Base-by-base conservation (phyloP, 768 basidiomycete genomes). In the Lactifluus pinguis region DNA sequence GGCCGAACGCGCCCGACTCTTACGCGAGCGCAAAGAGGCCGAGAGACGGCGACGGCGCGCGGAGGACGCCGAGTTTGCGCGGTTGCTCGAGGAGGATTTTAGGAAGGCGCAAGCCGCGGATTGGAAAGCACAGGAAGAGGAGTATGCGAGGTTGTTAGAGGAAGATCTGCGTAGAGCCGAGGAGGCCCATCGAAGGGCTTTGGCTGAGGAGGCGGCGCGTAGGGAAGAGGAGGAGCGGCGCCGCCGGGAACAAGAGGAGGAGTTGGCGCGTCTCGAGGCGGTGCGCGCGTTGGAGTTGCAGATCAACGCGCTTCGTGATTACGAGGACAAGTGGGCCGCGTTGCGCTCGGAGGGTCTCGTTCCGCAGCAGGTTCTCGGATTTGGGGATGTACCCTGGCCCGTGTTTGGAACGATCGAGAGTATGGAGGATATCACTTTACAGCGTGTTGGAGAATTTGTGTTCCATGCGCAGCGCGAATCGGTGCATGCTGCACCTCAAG, bases 341-440 rank as follows among this genome's bases (percentile, higher is more conserved):
- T 44, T 67, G 65, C 58, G 53, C 2, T 5, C 32, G 19, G 36
- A 47, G 34, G 44, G 25, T 15, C 6, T 13, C 5, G 11, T 41
- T n/a, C 45, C 21, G 2, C 11, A 10, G 21, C 10, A 8, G 19
- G 11, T 21, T 0, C 60, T 75, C 57, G 19, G 66, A 10, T 72
- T 75, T 59, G 50, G 49, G 25, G 69, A 76, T 53, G 61, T 81
- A 53, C 79, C 80, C 10, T 80, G 80, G 80, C 79, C 80, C 0
- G 56, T 74, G 36, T 67, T 80, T 17, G 38, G 48, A 38, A 44
- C 53, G 19, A 50, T 69, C 48, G 44, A 54, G 21, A 19, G 67
- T 17, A 64, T 69, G 10, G 68, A 67, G 1, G 70, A 76, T n/a
- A 72, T 81, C 64, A 75, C 76, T 2, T 52, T 62, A 25, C 66